Percentiles rank a stretch among this genome's conserved stretches.
These are phyloP conservation scores for Aspergillus flavus DNA, from an alignment of 2,329 filamentous ascomycete genomes.

Conservation along the genomic window DNA sequence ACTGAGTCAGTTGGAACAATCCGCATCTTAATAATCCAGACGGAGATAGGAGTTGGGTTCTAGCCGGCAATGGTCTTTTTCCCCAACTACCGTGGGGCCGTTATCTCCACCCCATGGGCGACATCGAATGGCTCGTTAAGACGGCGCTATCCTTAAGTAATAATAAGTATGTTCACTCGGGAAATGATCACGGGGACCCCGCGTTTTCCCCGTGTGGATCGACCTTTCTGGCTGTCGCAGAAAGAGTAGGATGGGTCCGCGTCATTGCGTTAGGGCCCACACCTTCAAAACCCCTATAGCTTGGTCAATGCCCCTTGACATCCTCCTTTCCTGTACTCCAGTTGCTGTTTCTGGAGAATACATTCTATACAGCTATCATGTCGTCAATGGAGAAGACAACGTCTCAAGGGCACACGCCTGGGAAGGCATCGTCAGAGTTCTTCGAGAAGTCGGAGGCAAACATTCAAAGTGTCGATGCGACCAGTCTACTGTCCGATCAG, in stretches of 20 bases:
- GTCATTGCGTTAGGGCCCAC: neutral
- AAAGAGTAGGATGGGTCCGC: neutral
- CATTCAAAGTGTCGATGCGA: neutral
- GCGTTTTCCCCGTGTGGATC: neutral
- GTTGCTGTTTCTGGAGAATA: neutral
- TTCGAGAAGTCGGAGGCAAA: conserved; percentile 2
- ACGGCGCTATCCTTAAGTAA: neutral
- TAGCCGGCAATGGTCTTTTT: neutral
- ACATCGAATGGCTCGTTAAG: neutral
- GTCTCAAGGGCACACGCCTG: neutral
- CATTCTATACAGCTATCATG: neutral
- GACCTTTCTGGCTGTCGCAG: neutral
- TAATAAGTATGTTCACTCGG: neutral
- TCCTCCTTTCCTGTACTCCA: neutral
- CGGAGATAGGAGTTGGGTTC: neutral
- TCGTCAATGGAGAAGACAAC: neutral
- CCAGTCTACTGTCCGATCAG: neutral
- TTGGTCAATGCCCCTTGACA: neutral
- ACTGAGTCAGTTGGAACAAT: neutral
- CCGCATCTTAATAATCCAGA: neutral
- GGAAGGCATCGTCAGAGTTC: neutral
- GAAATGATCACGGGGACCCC: neutral
- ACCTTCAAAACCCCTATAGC: neutral
- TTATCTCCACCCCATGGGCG: neutral
- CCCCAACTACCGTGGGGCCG: neutral